phyloP scores from a whole-genome alignment of 768 basidiomycete genomes.

The Boletus pseudopeckii region DNA sequence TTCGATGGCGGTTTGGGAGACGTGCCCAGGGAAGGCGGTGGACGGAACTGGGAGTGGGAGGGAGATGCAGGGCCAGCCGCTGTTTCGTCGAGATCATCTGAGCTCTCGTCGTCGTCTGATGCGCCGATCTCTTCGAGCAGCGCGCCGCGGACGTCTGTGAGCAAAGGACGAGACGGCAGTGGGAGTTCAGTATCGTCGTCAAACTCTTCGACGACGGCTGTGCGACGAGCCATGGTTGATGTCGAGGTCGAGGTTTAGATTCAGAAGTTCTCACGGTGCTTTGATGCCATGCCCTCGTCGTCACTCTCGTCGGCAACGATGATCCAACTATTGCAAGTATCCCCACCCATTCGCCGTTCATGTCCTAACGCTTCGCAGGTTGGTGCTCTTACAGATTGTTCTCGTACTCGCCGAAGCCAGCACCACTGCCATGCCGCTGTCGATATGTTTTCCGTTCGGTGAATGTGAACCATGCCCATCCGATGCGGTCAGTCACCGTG shows the following conservation, averaged over 20 bases:
- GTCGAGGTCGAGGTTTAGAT: constrained; percentile 4
- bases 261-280: constrained; percentile 26
- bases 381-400: constrained; percentile 10
- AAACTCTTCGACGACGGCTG: constrained; percentile 73
- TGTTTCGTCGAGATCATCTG: constrained; percentile 30
- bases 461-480: constrained; percentile 61
- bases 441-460: constrained; percentile 53
- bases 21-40: constrained; percentile 11
- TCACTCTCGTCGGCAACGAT: constrained; percentile 1
- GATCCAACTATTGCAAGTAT: constrained; percentile 12
- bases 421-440: constrained; percentile 4
- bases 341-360: not conserved
- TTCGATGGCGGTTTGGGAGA: constrained; percentile 31
- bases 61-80: constrained; percentile 58
- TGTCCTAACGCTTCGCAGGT: constrained; percentile 5
- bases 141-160: constrained; percentile 67
- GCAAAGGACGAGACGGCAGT: constrained; percentile 62
- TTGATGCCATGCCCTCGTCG: constrained; percentile 11
- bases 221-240: constrained; percentile 61
- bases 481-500: constrained; percentile 46
- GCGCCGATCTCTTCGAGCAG: constrained; percentile 69
- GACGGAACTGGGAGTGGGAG: constrained; percentile 29
- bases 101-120: constrained; percentile 49
- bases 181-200: constrained; percentile 95
- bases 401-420: constrained; percentile 4